phyloP scores from a whole-genome alignment of 306 rosid species.

The Lathyrus sativus region DNA sequence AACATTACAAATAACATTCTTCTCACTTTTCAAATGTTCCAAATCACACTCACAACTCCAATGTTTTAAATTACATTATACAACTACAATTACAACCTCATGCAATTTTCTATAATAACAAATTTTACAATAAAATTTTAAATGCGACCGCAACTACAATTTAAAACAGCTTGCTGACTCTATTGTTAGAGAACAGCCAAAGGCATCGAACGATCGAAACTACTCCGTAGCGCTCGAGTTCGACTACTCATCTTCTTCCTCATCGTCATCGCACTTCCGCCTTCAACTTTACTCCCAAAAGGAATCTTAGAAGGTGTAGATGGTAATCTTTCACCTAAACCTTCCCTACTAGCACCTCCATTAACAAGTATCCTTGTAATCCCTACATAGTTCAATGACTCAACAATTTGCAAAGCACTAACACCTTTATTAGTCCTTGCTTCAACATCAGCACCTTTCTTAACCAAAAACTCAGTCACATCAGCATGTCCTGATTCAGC shows the following conservation, averaged over 20 bases:
- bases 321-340: not conserved
- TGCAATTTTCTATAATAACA: not conserved
- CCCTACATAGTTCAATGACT: slow-evolving; percentile 64
- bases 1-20: too few relatives aligned
- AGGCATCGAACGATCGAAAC: slow-evolving; percentile 49
- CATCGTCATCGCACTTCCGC: slow-evolving; percentile 30
- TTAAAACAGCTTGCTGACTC: not conserved
- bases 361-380: slow-evolving; percentile 65
- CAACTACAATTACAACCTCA: not conserved
- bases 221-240: slow-evolving; percentile 44
- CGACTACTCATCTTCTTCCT: slow-evolving; percentile 37
- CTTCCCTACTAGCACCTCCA: slow-evolving; percentile 54
- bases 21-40: not conserved
- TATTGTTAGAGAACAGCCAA: slow-evolving; percentile 46
- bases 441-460: slow-evolving; percentile 75
- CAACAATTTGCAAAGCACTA: slow-evolving; percentile 69
- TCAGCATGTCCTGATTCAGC: slow-evolving; percentile 71
- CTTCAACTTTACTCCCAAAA: slow-evolving; percentile 35
- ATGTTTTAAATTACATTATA: not conserved
- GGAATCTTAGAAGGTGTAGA: slow-evolving; percentile 17
- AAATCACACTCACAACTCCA: not conserved
- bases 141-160: not conserved
- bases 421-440: slow-evolving; percentile 71
- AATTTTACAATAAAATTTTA: not conserved
- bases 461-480: slow-evolving; percentile 62